Conservation (phyloP, 257 asterid species). For the Lycium barbarum region DNA sequence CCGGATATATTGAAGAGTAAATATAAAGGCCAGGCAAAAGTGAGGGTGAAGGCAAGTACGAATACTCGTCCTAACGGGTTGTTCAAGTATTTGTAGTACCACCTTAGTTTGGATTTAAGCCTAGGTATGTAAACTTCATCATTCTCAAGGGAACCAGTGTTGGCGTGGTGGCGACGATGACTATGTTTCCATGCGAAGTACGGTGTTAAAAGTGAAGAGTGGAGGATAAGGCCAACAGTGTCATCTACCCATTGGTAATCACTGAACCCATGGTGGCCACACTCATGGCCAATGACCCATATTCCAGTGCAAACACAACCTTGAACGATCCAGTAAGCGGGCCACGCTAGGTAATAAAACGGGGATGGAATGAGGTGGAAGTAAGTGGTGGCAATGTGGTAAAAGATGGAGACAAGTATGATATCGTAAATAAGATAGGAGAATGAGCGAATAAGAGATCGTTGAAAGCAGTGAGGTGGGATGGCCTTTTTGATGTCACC, state of each 20-base stretch:
- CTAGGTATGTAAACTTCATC: conserved; percentile 31
- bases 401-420: neutral
- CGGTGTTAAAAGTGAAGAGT: conserved; percentile 26
- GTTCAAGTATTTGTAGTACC: conserved; percentile 26
- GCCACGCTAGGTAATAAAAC: neutral
- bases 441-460: conserved; percentile 19
- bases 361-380: conserved; percentile 14
- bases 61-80: conserved; percentile 4
- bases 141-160: conserved; percentile 28
- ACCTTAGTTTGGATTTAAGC: conserved; percentile 11
- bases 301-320: conserved; percentile 31
- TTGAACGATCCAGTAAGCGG: conserved; percentile 24
- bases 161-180: conserved; percentile 32
- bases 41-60: neutral
- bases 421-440: conserved; percentile 28
- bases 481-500: conserved; percentile 28
- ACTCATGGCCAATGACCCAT: conserved; percentile 28
- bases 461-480: conserved; percentile 30
- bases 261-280: conserved; percentile 22
- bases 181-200: conserved; percentile 28
- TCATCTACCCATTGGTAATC: conserved; percentile 33
- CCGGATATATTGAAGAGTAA: conserved; percentile 30
- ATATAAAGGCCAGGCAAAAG: conserved; percentile 36
- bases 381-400: conserved; percentile 29
- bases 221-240: conserved; percentile 27